These are phyloP conservation scores for Aspergillus amoenus DNA, from an alignment of 2,329 filamentous ascomycete species.

Conservation along the genomic window DNA sequence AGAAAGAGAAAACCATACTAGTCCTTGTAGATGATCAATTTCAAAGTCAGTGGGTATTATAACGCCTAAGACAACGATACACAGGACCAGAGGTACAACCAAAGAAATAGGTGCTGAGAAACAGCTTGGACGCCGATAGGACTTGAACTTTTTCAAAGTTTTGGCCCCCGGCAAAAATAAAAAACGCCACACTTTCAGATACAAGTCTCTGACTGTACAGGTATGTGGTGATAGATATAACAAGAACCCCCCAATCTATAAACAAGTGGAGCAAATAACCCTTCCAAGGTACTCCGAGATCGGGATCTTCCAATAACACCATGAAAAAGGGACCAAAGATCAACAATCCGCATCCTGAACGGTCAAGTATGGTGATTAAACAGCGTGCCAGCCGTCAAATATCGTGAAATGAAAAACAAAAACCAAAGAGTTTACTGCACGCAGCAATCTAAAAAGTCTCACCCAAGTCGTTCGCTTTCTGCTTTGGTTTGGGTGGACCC, in stretches of 20 bases:
- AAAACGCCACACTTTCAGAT: constrained; percentile 16
- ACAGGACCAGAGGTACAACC: constrained; percentile 22
- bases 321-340: constrained; percentile 8
- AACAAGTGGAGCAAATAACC: constrained; percentile 9
- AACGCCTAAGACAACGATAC: constrained; percentile 29
- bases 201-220: constrained; percentile 10
- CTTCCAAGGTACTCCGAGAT: constrained; percentile 12
- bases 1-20: not conserved
- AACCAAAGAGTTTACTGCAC: not conserved
- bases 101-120: constrained; percentile 31
- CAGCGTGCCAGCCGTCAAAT: constrained; percentile 21
- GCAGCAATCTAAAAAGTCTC: constrained; percentile 53
- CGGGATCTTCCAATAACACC: constrained; percentile 11
- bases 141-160: not conserved
- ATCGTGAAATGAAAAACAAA: constrained; percentile 15
- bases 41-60: constrained; percentile 35
- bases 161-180: constrained; percentile 13
- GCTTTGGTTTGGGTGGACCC: constrained; percentile 48
- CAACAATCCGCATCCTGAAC: constrained; percentile 14
- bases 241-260: constrained; percentile 17
- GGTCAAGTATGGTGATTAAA: constrained; percentile 14
- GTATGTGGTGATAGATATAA: constrained; percentile 6
- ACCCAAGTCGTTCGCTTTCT: constrained; percentile 55
- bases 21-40: constrained; percentile 4
- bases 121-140: constrained; percentile 37